Base-by-base conservation (phyloP, 345 rosid genomes). In the Salix dunnii region DNA sequence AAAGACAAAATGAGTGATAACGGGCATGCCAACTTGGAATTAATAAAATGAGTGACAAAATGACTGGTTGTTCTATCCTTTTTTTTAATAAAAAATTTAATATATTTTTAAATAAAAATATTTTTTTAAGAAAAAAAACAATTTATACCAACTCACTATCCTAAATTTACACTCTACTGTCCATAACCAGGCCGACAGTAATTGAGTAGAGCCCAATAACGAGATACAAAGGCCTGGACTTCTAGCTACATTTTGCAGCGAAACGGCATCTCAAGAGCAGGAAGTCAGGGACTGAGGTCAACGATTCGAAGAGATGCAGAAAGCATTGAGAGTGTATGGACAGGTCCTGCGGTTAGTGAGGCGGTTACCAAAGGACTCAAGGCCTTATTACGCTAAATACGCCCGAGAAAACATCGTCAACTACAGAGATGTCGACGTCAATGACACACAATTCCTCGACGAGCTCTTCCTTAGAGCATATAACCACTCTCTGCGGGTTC, bases 401-500 rank as follows among this genome's bases (percentile, higher is more conserved):
- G 91, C 83, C 21, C 90, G 99, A 61, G 98, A 96, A 78, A 93
- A 96, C 70, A 93, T 96, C 78, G 98, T 91, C 67, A 92, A 93
- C 68, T 92, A 92, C 85, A 84, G 90, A 76, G 96, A 96, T 25
- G 86, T 88, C 58, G 97, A 91, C 64, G 84, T 79, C 71, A 77
- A 76, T 66, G 94, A 90, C 81, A 62, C 87, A 76, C 74, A 76
- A 27, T 78, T 93, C 77, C 87, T 93, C 30, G 87, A 89, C 21
- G 98, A 96, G 88, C 94, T 92, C 88, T 93, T 87, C 80, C 92
- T 81, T 71, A 84, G 99, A 63, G 89, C 97, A 17, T 92, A 91
- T 67, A 88, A 86, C 82, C 99, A 96, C 86, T 93, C 99, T 67
- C 77, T 92, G 60, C 93, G 99, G 99, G 91, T 96, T 79, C 95